Evolutionary conservation across 2,329 filamentous ascomycete species (phyloP), one percentile per base, ranked within the genome.

Genomic region (Hymenoscyphus infarciens): DNA sequence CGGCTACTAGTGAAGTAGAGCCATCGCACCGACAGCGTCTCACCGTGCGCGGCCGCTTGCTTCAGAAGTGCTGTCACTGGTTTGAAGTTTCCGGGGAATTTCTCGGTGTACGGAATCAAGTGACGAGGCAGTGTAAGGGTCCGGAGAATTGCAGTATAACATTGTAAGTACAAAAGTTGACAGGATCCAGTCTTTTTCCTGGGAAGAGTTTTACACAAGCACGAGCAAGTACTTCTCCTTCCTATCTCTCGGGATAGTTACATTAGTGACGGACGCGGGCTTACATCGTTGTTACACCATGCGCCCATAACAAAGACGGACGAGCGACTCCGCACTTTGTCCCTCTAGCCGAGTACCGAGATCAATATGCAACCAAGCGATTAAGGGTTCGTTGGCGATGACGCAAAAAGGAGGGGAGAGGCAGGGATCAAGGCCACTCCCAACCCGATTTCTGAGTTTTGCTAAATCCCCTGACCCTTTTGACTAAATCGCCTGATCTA

Each of bases 41-140:
- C 45, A 52, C 45, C 19, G 19, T 52, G 45, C 45, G 19, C 45
- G 7, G 45, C 45, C 19, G 19, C 45, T 52, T 52, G 45, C 45
- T 25, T 52, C 19, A 25, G 25, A 52, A 22, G 22, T 25, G 10
- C 10, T 38, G 35, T 38, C 35, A 38, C 35, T 38, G 35, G 35
- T 52, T 52, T 52, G 45, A 52, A 52, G 45, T 25, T 49, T n/a
- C 19, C 13, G 45, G 45, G 45, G 22, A 13, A 52, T 52, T 52
- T 19, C 45, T 52, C 45, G 45, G 19, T 52, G 19, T 52, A 52
- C n/a, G n/a, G n/a, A n/a, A n/a, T 52, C 45, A 52, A 52, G 19
- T 25, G 45, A 19, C 45, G 45, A 52, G 45, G 22, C 45, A 22
- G 8, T 49, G 16, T 5, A 19, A 25, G 19, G 45, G 5, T 52